These are phyloP conservation scores for Tylopilus sp. DNA, from an alignment of 1,284 basidiomycete genomes.

Conservation along the genomic window DNA sequence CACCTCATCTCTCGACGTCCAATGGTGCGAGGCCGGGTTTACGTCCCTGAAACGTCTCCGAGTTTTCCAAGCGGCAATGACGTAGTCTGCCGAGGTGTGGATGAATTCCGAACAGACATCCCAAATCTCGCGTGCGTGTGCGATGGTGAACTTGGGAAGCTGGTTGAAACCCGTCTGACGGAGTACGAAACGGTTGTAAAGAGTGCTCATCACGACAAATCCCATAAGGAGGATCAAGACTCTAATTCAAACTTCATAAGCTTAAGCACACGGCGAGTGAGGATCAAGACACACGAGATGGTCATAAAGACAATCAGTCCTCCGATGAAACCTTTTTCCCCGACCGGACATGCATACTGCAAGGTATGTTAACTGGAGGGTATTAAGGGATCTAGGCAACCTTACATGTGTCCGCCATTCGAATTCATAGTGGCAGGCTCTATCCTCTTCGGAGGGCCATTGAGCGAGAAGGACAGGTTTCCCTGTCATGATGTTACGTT, in stretches of 20 bases:
- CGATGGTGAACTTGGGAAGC: slow-evolving; percentile 60
- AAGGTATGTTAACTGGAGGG: not conserved
- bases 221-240: slow-evolving; percentile 49
- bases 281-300: slow-evolving; percentile 44
- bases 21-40: slow-evolving; percentile 30
- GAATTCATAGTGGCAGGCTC: slow-evolving; percentile 62
- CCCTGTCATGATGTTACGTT: slow-evolving; percentile 29
- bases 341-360: slow-evolving; percentile 63
- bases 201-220: slow-evolving; percentile 57
- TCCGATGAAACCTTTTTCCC: slow-evolving; percentile 48
- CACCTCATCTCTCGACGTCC: slow-evolving; percentile 33
- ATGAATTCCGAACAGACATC: slow-evolving; percentile 24
- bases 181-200: slow-evolving; percentile 70
- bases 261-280: not conserved
- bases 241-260: slow-evolving; percentile 33
- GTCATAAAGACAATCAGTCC: slow-evolving; percentile 51
- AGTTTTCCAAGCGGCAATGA: slow-evolving; percentile 15
- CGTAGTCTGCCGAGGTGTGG: slow-evolving; percentile 14
- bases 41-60: slow-evolving; percentile 15
- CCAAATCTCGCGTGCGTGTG: slow-evolving; percentile 23
- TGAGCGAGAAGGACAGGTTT: slow-evolving; percentile 57
- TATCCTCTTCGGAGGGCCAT: slow-evolving; percentile 55
- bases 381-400: not conserved
- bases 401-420: slow-evolving; percentile 72
- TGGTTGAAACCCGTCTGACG: slow-evolving; percentile 59